These are phyloP conservation scores for Trametes polyzona DNA, from an alignment of 1,284 basidiomycete species.

Conservation along the genomic window DNA sequence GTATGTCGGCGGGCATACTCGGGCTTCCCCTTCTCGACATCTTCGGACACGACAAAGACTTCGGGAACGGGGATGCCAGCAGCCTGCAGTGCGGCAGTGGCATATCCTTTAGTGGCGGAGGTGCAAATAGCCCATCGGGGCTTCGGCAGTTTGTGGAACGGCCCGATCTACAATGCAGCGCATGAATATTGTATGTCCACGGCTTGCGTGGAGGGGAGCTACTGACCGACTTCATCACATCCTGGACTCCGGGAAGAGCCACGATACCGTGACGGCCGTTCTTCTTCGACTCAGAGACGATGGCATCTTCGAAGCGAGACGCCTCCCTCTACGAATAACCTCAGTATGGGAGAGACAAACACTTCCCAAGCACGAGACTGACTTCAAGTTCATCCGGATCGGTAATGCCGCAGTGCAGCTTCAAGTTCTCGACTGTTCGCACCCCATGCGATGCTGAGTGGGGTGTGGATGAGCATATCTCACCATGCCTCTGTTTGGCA, in stretches of 20 bases:
- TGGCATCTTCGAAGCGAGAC: conserved; percentile 68
- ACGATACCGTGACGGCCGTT: conserved; percentile 62
- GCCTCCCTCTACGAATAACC: conserved; percentile 55
- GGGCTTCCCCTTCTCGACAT: conserved; percentile 83
- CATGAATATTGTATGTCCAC: not conserved
- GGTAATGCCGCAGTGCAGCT: conserved; percentile 67
- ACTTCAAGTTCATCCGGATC: conserved; percentile 74
- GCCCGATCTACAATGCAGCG: conserved; percentile 44
- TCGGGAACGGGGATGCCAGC: conserved; percentile 62
- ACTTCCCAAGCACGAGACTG: conserved; percentile 3
- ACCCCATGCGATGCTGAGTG: conserved; percentile 76
- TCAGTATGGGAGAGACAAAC: not conserved
- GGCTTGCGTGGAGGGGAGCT: not conserved
- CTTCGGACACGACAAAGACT: conserved; percentile 77
- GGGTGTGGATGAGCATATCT: not conserved
- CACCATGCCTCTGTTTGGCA: not conserved
- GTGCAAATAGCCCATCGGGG: conserved; percentile 73
- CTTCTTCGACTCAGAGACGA: conserved; percentile 57
- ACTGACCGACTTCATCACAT: conserved; percentile 55
- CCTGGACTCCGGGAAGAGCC: conserved; percentile 61
- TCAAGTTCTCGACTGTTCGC: conserved; percentile 80
- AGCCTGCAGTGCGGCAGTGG: conserved; percentile 53
- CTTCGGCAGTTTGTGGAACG: conserved; percentile 49
- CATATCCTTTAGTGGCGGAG: conserved; percentile 66
- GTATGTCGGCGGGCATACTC: conserved; percentile 47